Evolutionary conservation across 768 basidiomycete species (phyloP), one percentile per base, ranked within the genome.

Genomic region (Hysterangium stoloniferum): DNA sequence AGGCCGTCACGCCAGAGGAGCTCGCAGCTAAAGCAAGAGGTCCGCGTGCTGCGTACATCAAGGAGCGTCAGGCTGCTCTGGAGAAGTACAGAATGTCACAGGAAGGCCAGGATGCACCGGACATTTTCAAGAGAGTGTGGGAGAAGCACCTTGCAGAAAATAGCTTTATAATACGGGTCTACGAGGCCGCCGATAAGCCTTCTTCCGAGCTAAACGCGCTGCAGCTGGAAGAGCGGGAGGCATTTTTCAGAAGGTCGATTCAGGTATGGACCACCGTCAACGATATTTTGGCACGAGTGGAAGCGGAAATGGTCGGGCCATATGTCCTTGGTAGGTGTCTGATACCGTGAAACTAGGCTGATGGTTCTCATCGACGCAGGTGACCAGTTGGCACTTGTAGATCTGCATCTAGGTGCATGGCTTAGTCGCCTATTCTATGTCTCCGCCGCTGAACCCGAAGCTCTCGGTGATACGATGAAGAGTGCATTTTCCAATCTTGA

Each of bases 401-500:
- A 93, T 61, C 67, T 91, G 49, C 89, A 91, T 60, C 74, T 91
- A 17, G 80, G 78, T 7, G 80, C 78, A 24, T 94, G 87, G 88
- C 61, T 92, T 28, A 67, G 77, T 8, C 74, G 79, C 24, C 56
- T 90, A 4, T 75, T 80, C 19, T 62, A 58, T 44, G 68, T 88
- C 17, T 69, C 75, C 1, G 85, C 83, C 1, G 86, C 65, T 61
- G 22, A 54, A 66, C 46, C 56, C 58, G 35, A 50, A 54, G 13
- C 50, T 67, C 35, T 59, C 65, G 36, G 3, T 29, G 77, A 83
- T 34, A 72, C 77, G 56, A 80, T 86, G 2, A 66, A 71, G 34
- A 64, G 62, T 1, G 73, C 70, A 5, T 67, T 80, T 9, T 64
- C 55, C 45, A 80, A 74, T 59, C 57, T 87, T 54, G 79, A 80